A percentile compares a stretch with the other conserved stretches of the same genome.
These are phyloP conservation scores for Lachnellula occidentalis DNA, from an alignment of 2,329 filamentous ascomycete genomes.

Conservation along the genomic window DNA sequence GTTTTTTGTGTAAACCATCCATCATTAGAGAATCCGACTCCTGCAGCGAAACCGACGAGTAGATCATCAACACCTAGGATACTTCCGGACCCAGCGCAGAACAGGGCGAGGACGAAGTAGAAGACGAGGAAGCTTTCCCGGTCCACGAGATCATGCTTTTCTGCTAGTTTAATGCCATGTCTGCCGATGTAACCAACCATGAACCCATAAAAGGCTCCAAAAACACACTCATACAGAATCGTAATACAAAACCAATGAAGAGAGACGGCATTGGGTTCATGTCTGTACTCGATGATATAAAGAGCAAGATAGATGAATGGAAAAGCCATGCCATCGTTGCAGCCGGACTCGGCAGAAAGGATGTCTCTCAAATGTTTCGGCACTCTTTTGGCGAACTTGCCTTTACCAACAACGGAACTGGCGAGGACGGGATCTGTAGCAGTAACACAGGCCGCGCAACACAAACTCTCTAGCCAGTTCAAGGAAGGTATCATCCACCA, in stretches of 20 bases:
- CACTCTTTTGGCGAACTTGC: conserved; percentile 95
- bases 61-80: conserved; percentile 89
- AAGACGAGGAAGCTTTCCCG: conserved; percentile 97
- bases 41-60: conserved; percentile 87
- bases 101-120: conserved; percentile 94
- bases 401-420: conserved; percentile 96
- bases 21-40: conserved; percentile 98
- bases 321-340: conserved; percentile 99
- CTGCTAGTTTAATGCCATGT: conserved; percentile 83
- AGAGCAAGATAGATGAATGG: conserved; percentile 92
- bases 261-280: conserved; percentile 61
- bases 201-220: conserved; percentile 86
- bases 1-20: conserved; percentile 99
- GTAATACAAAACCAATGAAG: conserved; percentile 87
- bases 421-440: conserved; percentile 95
- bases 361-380: conserved; percentile 96
- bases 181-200: conserved; percentile 82
- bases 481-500: conserved; percentile 82
- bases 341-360: conserved; percentile 92
- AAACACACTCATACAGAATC: conserved; percentile 91
- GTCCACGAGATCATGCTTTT: conserved; percentile 81
- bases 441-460: conserved; percentile 87
- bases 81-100: conserved; percentile 86
- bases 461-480: conserved; percentile 84
- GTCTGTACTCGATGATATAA: conserved; percentile 80